Percentiles rank a stretch among this genome's conserved stretches.
These are phyloP conservation scores for Pythium brassicae DNA, from an alignment of 352 stramenopile genomes.

Conservation along the genomic window DNA sequence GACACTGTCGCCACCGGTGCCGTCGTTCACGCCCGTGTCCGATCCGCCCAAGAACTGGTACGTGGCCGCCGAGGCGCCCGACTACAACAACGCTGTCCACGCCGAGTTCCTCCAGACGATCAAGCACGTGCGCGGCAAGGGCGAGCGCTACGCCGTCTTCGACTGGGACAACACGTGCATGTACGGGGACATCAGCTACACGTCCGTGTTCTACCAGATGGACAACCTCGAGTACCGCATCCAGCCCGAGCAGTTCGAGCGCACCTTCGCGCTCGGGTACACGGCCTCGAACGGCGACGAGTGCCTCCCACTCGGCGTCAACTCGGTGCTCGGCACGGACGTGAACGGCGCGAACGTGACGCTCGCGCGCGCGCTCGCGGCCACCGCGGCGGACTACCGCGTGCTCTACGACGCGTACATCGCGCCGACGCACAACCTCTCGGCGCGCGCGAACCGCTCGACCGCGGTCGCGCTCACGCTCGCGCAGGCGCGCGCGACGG, in stretches of 20 bases:
- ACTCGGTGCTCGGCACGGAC: conserved; percentile 40
- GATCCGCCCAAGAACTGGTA: conserved; percentile 20
- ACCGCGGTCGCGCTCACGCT: conserved; percentile 13
- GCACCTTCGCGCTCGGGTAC: conserved; percentile 48
- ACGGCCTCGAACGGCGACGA: conserved; percentile 37
- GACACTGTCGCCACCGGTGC: too few species aligned
- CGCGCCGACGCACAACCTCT: conserved; percentile 38
- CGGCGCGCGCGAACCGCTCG: conserved; percentile 7
- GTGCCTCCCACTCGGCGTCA: conserved; percentile 38
- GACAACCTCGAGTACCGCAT: conserved; percentile 54
- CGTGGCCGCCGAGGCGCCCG: conserved; percentile 40
- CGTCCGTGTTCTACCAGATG: conserved; percentile 53
- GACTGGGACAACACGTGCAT: conserved; percentile 72
- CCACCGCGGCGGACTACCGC: conserved; percentile 39
- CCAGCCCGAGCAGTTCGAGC: conserved; percentile 30
- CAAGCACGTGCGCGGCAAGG: conserved; percentile 20
- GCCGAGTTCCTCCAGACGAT: conserved; percentile 33
- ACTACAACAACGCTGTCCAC: conserved; percentile 59
- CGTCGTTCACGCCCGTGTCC: conserved; percentile 1
- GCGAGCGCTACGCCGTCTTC: conserved; percentile 50
- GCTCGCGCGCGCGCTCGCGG: conserved; percentile 23
- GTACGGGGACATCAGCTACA: conserved; percentile 67
- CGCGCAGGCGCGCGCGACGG: conserved; percentile 32
- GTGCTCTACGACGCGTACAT: conserved; percentile 55
- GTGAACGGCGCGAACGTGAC: conserved; percentile 37